Conservation (phyloP, 805 yeast species). For the Kodamaea hsintzibuensis region DNA sequence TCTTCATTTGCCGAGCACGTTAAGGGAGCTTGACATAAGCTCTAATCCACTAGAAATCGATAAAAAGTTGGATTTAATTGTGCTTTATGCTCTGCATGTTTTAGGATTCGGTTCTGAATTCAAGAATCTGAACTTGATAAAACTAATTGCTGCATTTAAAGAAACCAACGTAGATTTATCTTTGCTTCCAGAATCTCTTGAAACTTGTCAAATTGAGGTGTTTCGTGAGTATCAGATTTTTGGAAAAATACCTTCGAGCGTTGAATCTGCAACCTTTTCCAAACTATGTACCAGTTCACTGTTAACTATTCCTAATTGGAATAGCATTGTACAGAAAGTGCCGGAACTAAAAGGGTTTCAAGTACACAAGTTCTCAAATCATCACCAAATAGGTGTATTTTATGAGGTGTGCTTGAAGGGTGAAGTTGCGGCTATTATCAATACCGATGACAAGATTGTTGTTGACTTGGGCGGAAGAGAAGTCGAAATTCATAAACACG, state of each 20-base stretch:
- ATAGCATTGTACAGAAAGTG: neutral
- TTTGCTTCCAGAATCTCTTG: neutral
- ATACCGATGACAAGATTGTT: neutral
- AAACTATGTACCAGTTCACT: neutral
- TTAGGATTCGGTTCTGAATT: neutral
- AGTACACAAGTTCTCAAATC: neutral
- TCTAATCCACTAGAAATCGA: neutral
- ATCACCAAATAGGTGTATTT: neutral
- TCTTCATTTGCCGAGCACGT: neutral
- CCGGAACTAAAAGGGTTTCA: neutral
- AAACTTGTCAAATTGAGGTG: neutral
- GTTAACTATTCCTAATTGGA: neutral
- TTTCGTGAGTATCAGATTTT: neutral
- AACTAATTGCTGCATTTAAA: neutral
- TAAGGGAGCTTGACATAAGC: neutral
- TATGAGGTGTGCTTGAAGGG: neutral
- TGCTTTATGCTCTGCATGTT: neutral
- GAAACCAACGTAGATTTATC: neutral
- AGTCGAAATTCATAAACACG: no score
- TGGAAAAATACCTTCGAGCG: neutral
- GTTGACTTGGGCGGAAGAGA: neutral
- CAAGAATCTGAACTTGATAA: neutral
- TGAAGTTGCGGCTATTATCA: neutral
- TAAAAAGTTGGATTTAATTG: neutral
- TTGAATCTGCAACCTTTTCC: neutral